phyloP scores from a whole-genome alignment of 73 alveolate species.

The Paramecium pentaurelia region DNA sequence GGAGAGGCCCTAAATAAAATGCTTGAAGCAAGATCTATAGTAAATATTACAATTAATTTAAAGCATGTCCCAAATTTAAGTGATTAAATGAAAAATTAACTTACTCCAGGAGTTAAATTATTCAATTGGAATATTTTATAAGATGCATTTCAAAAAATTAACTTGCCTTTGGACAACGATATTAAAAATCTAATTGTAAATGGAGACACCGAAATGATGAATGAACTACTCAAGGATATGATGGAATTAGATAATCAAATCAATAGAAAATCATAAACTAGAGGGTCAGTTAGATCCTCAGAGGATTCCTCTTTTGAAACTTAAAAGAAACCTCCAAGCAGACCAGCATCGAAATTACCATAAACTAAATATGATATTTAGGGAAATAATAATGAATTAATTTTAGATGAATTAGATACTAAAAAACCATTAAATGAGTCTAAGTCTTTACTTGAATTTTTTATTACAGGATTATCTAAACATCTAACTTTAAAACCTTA shows the following conservation, averaged over 20 bases:
- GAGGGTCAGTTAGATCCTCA: constrained; percentile 36
- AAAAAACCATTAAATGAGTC: constrained; percentile 51
- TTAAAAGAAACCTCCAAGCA: constrained; percentile 42
- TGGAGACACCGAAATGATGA: constrained; percentile 56
- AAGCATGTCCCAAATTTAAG: constrained; percentile 39
- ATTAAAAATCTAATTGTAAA: constrained; percentile 51
- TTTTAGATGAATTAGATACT: constrained; percentile 47
- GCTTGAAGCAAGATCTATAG: not conserved
- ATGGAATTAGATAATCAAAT: constrained; percentile 38
- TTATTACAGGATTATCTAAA: constrained; percentile 31
- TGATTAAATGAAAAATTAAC: constrained; percentile 62
- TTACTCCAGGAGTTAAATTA: constrained; percentile 74
- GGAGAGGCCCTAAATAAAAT: constrained; percentile 2
- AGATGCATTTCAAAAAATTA: constrained; percentile 59
- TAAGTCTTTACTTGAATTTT: constrained; percentile 36
- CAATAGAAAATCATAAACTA: constrained; percentile 12
- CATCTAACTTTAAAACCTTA: constrained; percentile 46
- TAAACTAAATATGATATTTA: not conserved
- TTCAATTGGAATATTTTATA: constrained; percentile 78
- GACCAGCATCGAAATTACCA: constrained; percentile 9
- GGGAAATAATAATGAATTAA: constrained; percentile 30
- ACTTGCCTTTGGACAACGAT: constrained; percentile 51
- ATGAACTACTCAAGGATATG: constrained; percentile 55
- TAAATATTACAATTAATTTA: not conserved
- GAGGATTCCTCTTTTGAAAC: constrained; percentile 41